Conservation (phyloP, 2,329 filamentous ascomycete species). For the Penicillium sp. region DNA sequence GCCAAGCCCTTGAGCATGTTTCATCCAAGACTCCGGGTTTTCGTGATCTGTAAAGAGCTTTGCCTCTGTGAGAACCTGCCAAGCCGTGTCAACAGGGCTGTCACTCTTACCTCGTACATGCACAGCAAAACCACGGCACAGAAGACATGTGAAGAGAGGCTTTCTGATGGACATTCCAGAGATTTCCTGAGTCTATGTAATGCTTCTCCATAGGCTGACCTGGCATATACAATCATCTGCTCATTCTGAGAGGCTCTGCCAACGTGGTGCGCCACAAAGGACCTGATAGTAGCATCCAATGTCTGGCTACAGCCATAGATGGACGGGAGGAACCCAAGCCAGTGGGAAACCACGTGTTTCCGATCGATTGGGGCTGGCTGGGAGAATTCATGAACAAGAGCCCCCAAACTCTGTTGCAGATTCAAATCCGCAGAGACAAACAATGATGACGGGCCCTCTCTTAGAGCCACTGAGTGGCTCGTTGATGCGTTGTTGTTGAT, state of each 20-base stretch:
- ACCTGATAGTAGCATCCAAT: constrained; percentile 27
- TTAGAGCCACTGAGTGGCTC: constrained; percentile 1
- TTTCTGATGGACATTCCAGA: constrained; percentile 17
- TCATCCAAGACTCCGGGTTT: constrained; percentile 30
- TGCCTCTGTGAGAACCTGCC: neutral
- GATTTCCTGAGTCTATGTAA: constrained; percentile 23
- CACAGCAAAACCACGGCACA: constrained; percentile 32
- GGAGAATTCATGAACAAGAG: constrained; percentile 25
- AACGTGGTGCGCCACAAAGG: constrained; percentile 29
- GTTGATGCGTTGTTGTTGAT: neutral
- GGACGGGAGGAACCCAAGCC: constrained; percentile 26
- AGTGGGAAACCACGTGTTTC: constrained; percentile 20
- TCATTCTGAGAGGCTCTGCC: constrained; percentile 18
- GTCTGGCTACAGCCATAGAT: constrained; percentile 26
- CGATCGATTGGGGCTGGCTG: constrained; percentile 16
- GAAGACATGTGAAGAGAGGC: constrained; percentile 27
- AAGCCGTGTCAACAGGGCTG: no score
- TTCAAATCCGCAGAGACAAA: constrained; percentile 18
- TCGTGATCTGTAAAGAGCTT: constrained; percentile 29
- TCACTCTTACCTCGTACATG: constrained; percentile 28
- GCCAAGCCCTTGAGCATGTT: constrained; percentile 29
- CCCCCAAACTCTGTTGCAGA: constrained; percentile 23
- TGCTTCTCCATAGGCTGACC: constrained; percentile 26
- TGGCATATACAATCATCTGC: constrained; percentile 25
- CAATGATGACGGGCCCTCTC: neutral